Evolutionary conservation across 768 basidiomycete genomes (phyloP).

Genomic region (Clavulina sp.): DNA sequence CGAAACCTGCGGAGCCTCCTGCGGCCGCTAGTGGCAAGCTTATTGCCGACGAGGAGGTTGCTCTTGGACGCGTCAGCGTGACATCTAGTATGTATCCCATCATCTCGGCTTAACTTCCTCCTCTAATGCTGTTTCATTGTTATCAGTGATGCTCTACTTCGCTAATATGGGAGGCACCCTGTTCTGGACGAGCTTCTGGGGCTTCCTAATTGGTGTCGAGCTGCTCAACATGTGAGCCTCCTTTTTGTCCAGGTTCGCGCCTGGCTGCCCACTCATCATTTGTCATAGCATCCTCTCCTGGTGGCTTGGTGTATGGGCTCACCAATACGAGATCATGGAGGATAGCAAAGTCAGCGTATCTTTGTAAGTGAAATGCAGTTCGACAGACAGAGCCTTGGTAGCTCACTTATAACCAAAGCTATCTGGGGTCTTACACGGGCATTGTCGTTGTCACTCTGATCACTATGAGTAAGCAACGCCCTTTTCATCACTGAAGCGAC

Average conservation of each 20-base stretch:
- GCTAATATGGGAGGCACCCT: constrained; percentile 15
- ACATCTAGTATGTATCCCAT: constrained; percentile 19
- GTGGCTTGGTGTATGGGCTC: constrained; percentile 23
- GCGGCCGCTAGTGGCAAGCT: constrained; percentile 32
- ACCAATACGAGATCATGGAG: constrained; percentile 8
- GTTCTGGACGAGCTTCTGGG: constrained; percentile 19
- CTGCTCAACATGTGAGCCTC: constrained; percentile 7
- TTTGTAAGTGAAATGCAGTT: constrained; percentile 16
- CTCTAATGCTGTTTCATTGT: not conserved
- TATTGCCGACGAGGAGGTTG: constrained; percentile 47
- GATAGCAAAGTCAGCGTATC: constrained; percentile 20
- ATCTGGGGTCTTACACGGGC: no score
- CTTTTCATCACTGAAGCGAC: no score
- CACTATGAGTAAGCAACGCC: no score
- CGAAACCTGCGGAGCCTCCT: constrained; percentile 7
- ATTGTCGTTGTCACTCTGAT: no score
- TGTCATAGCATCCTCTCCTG: constrained; percentile 22
- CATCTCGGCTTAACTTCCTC: not conserved
- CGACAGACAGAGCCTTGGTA: not conserved
- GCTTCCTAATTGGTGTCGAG: constrained; percentile 13
- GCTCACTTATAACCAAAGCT: not conserved
- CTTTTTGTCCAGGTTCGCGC: not conserved
- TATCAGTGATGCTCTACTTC: constrained; percentile 23
- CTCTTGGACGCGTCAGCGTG: constrained; percentile 41
- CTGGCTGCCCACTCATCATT: not conserved